Base-by-base conservation (phyloP, 2,329 filamentous ascomycete genomes). In the Penicillium sp. region DNA sequence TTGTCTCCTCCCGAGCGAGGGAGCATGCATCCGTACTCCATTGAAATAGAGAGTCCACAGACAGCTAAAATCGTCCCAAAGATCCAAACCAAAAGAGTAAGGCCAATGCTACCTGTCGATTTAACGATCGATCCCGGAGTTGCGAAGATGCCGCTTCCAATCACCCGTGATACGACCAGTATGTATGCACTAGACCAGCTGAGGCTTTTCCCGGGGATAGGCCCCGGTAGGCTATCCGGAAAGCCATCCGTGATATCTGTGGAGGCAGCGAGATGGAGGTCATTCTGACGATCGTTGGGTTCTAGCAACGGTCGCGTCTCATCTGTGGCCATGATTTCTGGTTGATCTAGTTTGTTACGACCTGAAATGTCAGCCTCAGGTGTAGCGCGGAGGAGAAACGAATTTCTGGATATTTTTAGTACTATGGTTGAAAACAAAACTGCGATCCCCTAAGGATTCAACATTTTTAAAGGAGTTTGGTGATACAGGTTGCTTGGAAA, bases 1-100 rank as follows among this genome's bases (percentile, higher is more conserved):
- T 90, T 90, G 23, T 83, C 77, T 21, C 87, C 87, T 6, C 87
- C 87, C 0, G 84, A 87, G 0, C 86, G 79, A 14, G 88, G 88
- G 13, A 90, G 74, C 86, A 89, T 89, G 63, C 82, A 87, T 0
- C 87, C 87, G 62, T 84, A 88, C 65, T 91, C 88, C 46, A 90
- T 78, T 6, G 81, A 81, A 0, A 90, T 79, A 3, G 81, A 80
- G 2, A 90, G 74, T 0, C 84, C 85, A 48, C 82, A 86, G 7
- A 81, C 85, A 0, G 85, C 82, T 7, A 89, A 75, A 1, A 85
- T 61, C 0, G 85, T 84, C 1, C 87, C 87, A 0, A 84, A 69
- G 0, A 87, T 51, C 88, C 88, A 90, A 3, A 90, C 70, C 1
- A 80, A 59, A 1, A 90, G 70, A 0, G 85, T 80, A 2, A 90